phyloP scores from a whole-genome alignment of 805 yeast genomes.

The Yamadazyma sp. region DNA sequence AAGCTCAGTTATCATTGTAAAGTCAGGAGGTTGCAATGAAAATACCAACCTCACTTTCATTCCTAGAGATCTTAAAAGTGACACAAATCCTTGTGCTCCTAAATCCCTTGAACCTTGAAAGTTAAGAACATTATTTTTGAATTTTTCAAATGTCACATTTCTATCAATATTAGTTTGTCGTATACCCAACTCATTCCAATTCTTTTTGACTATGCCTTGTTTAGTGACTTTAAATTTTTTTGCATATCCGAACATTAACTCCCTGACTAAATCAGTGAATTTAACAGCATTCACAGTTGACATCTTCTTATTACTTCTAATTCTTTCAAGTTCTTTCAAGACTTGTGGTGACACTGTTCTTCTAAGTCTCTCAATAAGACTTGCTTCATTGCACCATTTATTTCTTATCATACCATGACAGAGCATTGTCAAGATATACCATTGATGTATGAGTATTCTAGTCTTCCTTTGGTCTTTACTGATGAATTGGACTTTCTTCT shows the following conservation, averaged over 20 bases:
- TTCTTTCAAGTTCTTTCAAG: constrained; percentile 7
- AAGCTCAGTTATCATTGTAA: constrained; percentile 36
- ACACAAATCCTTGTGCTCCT: constrained; percentile 85
- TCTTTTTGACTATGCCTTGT: constrained; percentile 33
- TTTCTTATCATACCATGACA: constrained; percentile 69
- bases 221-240: constrained; percentile 47
- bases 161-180: constrained; percentile 21
- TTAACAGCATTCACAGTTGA: constrained; percentile 52
- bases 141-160: constrained; percentile 37
- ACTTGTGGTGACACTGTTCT: constrained; percentile 42
- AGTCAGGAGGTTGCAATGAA: constrained; percentile 90
- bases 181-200: constrained; percentile 29
- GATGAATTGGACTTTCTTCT: constrained; percentile 34
- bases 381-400: constrained; percentile 61
- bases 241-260: constrained; percentile 62
- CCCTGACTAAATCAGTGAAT: constrained; percentile 74
- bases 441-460: constrained; percentile 56
- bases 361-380: constrained; percentile 39
- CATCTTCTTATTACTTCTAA: constrained; percentile 8
- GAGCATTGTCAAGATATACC: constrained; percentile 56
- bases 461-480: constrained; percentile 52
- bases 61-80: constrained; percentile 66
- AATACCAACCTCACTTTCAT: constrained; percentile 72
- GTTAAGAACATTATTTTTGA: constrained; percentile 38
- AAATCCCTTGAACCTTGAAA: constrained; percentile 73